Conservation (phyloP, 2,329 filamentous ascomycete species). For the Emergomyces orientalis region DNA sequence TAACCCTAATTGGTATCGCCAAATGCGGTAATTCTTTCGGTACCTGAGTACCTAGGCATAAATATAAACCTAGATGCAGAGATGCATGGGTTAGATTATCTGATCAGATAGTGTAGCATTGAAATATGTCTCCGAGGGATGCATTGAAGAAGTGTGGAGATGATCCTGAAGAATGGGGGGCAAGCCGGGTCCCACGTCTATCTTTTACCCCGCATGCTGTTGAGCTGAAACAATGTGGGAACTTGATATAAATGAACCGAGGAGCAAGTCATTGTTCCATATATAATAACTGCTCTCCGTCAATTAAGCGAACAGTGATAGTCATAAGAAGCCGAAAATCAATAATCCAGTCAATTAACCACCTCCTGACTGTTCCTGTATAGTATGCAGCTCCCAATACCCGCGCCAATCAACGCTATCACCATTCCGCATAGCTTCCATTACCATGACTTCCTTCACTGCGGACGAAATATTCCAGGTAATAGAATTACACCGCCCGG, state of each 20-base stretch:
- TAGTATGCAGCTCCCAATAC: not conserved
- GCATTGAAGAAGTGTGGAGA: not conserved
- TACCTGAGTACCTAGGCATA: too few relatives aligned
- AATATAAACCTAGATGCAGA: too few relatives aligned
- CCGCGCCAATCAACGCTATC: not conserved
- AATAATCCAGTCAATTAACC: not conserved
- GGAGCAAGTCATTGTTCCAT: not conserved
- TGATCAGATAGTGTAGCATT: not conserved
- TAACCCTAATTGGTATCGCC: not conserved
- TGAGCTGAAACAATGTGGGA: not conserved
- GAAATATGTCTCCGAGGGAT: not conserved
- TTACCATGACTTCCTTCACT: slow-evolving; percentile 7
- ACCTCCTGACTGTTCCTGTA: too few relatives aligned
- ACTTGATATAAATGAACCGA: not conserved
- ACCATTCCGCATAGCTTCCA: not conserved
- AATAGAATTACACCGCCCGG: slow-evolving; percentile 13
- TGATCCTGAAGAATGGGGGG: not conserved
- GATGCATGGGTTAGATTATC: not conserved
- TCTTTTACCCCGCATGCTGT: not conserved
- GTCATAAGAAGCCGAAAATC: not conserved
- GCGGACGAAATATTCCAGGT: slow-evolving; percentile 8
- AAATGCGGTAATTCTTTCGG: not conserved
- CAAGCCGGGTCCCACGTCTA: not conserved
- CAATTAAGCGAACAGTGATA: not conserved
- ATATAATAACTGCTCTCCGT: not conserved